Evolutionary conservation across 257 asterid genomes (phyloP), one percentile per base, ranked within the genome.

Genomic region (Hygrophila difformis): DNA sequence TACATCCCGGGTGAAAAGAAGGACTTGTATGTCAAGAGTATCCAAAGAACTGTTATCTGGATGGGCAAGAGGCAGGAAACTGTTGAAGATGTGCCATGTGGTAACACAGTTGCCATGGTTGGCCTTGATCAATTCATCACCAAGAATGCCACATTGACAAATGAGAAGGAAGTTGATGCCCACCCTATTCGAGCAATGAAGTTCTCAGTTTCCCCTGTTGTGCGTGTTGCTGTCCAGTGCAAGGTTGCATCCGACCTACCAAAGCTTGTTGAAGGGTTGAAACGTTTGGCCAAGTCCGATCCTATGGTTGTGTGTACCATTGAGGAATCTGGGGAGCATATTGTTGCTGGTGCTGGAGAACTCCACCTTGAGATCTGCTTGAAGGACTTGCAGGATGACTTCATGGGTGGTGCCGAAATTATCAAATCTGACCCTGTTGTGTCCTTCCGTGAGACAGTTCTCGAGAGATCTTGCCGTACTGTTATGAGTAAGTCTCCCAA

Each of bases 401-500:
- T 59, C 40, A 64, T 69, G 76, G 71, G 68, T 51, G 71, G 76
- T 13, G 71, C 71, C 3, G 71, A 69, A 37, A 63, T 64, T 16
- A 64, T 63, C 7, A 61, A 49, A 28, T 69, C 68, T 14, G 62
- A 69, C 31, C 76, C 71, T 12, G 65, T 64, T 21, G 76, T 64
- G 15, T 69, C 68, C 40, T 69, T 64, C 76, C 62, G 68, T 15
- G 76, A 69, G 59, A 55, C 69, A 0, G 72, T 64, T 28, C 50
- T 60, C n/a, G 72, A 60, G 39, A 64, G 71, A 39, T 69, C 76
- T 18, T 3, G 5, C 12, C 68, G 71, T 8, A 64, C 56, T 1
- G 69, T 69, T 16, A 69, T 69, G 72, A 69, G 76, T 68, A 69
- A 64, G 18, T 69, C 76, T 0, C 76, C 68, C 1, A 69, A 69